Evolutionary conservation across 192 early-diverging fungal genomes (phyloP).

Genomic region (Powellomyces hirtus): DNA sequence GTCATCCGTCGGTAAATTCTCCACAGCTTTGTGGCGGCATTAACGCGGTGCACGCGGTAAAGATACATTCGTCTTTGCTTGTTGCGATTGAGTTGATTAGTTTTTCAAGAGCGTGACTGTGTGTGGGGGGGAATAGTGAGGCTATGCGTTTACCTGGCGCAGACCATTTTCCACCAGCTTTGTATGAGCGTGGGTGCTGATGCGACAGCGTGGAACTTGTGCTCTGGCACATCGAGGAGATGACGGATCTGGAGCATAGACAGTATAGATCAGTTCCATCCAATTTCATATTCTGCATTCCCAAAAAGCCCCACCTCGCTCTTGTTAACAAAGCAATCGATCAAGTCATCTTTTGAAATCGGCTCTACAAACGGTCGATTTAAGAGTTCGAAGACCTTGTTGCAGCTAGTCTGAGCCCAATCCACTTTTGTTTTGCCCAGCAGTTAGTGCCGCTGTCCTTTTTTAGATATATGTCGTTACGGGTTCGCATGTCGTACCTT

Average conservation of each 20-base stretch:
- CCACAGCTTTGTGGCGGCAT: not conserved
- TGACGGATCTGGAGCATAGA: not conserved
- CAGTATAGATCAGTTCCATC: not conserved
- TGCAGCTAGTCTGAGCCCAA: slow-evolving; percentile 9
- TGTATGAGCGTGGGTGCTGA: slow-evolving; percentile 6
- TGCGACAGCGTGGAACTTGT: not conserved
- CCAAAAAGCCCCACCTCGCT: not conserved
- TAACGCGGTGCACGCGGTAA: not conserved
- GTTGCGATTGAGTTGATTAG: not conserved
- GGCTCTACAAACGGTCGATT: slow-evolving; percentile 6
- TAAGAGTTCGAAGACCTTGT: not conserved
- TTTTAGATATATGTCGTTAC: too few relatives aligned
- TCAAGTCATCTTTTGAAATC: not conserved
- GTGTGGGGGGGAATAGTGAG: not conserved
- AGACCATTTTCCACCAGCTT: slow-evolving; percentile 5
- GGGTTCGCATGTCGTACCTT: too few relatives aligned
- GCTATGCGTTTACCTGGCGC: not conserved
- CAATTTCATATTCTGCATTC: not conserved
- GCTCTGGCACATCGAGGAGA: not conserved
- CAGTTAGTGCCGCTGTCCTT: too few relatives aligned
- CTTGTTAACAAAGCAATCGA: not conserved
- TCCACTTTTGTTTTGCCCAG: too few relatives aligned
- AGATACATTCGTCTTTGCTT: not conserved
- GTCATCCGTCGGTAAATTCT: not conserved
- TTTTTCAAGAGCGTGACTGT: not conserved